These are phyloP conservation scores for Leccinum arenicola DNA, from an alignment of 768 basidiomycete species.

Conservation along the genomic window DNA sequence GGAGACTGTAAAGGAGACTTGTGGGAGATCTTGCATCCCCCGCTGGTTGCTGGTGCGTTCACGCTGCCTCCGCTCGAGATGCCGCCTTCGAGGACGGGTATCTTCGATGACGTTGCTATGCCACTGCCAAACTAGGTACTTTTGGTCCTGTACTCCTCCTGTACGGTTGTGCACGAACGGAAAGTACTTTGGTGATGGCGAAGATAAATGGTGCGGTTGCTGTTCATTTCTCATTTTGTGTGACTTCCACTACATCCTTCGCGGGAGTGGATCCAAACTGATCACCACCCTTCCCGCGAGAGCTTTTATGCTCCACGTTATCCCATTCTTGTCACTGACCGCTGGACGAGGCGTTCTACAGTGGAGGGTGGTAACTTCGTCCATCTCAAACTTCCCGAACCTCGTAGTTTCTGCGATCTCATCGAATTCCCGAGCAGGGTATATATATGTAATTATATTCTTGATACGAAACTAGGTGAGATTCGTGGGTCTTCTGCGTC, in stretches of 20 bases:
- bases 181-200: background rate
- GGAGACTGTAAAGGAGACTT: slow-evolving; percentile 23
- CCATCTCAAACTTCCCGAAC: too few relatives aligned
- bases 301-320: too few relatives aligned
- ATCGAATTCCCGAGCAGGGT: too few relatives aligned
- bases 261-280: too few relatives aligned
- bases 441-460: background rate
- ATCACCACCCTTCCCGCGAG: too few relatives aligned
- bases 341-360: too few relatives aligned
- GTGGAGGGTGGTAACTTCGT: background rate
- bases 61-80: slow-evolving; percentile 24
- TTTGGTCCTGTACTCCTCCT: background rate
- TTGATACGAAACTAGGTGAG: background rate
- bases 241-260: too few relatives aligned
- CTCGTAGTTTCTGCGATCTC: too few relatives aligned
- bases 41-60: slow-evolving; percentile 18
- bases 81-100: slow-evolving; percentile 14
- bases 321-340: too few relatives aligned
- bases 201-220: background rate
- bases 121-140: slow-evolving; percentile 1
- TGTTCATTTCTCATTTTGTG: background rate
- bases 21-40: slow-evolving; percentile 27
- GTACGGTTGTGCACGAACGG: background rate
- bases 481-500: background rate
- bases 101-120: slow-evolving; percentile 11